A percentile compares a stretch with the other conserved stretches of the same genome.
Evolutionary conservation across 2,329 filamentous ascomycete species (phyloP).

Genomic region (Penicillium expansum): DNA sequence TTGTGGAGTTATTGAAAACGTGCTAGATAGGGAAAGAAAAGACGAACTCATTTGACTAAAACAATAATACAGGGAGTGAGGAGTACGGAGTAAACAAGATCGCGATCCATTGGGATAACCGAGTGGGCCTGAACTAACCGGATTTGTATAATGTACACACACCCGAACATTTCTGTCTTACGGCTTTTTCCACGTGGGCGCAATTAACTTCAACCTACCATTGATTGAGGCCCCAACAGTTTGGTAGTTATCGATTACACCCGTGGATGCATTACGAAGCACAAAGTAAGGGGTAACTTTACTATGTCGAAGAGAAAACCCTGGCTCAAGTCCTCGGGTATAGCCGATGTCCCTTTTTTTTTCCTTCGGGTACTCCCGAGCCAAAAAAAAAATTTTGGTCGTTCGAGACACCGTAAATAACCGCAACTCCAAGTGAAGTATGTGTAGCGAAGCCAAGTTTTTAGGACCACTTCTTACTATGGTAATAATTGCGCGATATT

Average conservation of each 20-base stretch:
- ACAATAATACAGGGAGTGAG: too few species aligned
- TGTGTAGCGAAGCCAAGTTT: not conserved
- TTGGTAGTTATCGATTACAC: not conserved
- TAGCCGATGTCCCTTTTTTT: not conserved
- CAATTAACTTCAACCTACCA: not conserved
- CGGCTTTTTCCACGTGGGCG: not conserved
- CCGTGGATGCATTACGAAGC: too few species aligned
- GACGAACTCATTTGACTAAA: too few species aligned
- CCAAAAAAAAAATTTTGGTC: too few species aligned
- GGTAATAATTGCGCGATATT: not conserved
- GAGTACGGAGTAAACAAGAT: too few species aligned
- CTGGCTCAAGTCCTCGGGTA: not conserved
- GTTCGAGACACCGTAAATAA: not conserved
- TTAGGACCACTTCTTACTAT: not conserved
- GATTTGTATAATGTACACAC: constrained; percentile 13
- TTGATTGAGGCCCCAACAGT: too few species aligned
- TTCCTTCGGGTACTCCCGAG: not conserved
- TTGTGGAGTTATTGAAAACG: not conserved
- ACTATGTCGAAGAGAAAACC: not conserved
- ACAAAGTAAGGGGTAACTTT: not conserved
- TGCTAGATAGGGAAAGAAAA: not conserved
- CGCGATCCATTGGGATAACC: not conserved
- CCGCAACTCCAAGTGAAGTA: not conserved
- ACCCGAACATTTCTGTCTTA: not conserved
- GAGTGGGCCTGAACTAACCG: not conserved